These are phyloP conservation scores for Mimosa bimucronata DNA, from an alignment of 306 rosid species.

Conservation along the genomic window DNA sequence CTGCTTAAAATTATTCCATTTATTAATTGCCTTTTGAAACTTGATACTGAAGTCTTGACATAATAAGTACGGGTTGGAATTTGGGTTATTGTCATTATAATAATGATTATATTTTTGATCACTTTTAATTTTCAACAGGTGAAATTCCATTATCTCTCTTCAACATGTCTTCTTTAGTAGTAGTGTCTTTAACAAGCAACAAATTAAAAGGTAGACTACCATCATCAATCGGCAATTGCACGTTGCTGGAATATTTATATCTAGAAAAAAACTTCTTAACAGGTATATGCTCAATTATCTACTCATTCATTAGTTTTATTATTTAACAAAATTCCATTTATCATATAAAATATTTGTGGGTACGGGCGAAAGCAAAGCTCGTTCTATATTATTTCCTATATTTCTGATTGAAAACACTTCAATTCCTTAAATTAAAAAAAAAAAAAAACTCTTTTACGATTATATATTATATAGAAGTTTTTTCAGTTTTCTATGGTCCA, in stretches of 20 bases:
- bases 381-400: neutral
- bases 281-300: neutral
- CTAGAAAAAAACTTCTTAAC: neutral
- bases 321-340: neutral
- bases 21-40: neutral
- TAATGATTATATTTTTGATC: neutral
- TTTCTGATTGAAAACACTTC: neutral
- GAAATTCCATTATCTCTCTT: constrained; percentile 3
- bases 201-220: neutral
- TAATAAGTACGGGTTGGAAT: neutral
- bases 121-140: neutral
- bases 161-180: neutral
- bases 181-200: neutral
- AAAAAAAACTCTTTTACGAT: neutral
- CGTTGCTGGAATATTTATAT: neutral
- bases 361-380: neutral
- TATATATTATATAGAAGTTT: neutral
- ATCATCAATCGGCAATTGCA: neutral
- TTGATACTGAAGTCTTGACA: neutral
- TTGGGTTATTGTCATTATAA: neutral
- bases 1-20: neutral
- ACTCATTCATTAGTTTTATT: neutral
- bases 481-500: neutral
- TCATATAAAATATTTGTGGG: neutral
- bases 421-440: neutral